Evolutionary conservation across 2,329 filamentous ascomycete genomes (phyloP).

Genomic region (Aspergillus sp.): DNA sequence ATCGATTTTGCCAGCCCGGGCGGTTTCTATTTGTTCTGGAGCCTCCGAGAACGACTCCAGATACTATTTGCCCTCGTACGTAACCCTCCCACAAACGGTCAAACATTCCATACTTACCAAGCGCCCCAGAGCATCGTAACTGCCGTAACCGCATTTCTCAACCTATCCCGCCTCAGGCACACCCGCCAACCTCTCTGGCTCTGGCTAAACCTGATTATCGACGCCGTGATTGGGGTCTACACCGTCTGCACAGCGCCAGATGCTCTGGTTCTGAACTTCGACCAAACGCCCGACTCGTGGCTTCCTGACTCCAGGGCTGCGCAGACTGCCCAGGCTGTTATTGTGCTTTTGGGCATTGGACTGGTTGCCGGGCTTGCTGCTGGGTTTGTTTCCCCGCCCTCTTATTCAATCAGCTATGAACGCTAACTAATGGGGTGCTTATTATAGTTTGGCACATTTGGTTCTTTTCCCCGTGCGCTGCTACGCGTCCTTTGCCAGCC

Average conservation of each 20-base stretch:
- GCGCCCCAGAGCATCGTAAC: not conserved
- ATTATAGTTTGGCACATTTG: constrained; percentile 1
- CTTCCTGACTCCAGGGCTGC: constrained; percentile 1
- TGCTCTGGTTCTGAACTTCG: not conserved
- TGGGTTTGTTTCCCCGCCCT: constrained; percentile 2
- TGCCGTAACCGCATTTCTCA: constrained; percentile 1
- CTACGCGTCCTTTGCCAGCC: not conserved
- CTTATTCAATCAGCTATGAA: not conserved
- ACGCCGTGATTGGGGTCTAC: not conserved
- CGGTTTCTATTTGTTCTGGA: constrained; percentile 4
- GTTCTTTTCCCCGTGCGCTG: not conserved
- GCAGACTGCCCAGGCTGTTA: not conserved
- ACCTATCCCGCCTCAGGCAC: constrained; percentile 1
- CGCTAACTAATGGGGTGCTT: not conserved
- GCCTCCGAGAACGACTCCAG: not conserved
- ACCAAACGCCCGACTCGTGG: constrained; percentile 3
- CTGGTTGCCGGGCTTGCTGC: not conserved
- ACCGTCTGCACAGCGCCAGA: not conserved
- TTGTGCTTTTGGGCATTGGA: constrained; percentile 1
- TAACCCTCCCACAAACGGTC: not conserved
- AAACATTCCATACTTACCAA: not conserved
- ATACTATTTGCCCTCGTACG: not conserved
- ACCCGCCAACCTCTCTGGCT: constrained; percentile 1
- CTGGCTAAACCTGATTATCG: not conserved
- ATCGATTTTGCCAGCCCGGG: not conserved